phyloP scores from a whole-genome alignment of 306 rosid species.

The Trichosanthes truncata region DNA sequence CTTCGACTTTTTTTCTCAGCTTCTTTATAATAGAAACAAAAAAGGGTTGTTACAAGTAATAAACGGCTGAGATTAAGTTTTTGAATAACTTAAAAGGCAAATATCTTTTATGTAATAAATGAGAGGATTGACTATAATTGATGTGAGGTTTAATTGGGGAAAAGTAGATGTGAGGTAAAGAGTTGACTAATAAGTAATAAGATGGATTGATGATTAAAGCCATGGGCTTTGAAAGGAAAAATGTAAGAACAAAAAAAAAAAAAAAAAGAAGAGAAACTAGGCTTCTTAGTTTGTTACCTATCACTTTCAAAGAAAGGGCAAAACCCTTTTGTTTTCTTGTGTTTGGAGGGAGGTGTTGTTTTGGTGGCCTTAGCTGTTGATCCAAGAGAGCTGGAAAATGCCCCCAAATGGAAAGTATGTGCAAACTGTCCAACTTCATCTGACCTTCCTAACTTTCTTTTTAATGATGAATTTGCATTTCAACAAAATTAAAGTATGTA shows the following conservation, averaged over 20 bases:
- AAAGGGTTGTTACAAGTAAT: too few species aligned
- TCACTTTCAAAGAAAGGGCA: background rate
- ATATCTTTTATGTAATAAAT: background rate
- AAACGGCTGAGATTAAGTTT: background rate
- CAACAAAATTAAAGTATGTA: background rate
- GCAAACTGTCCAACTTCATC: background rate
- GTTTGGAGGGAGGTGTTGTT: background rate
- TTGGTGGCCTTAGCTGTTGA: background rate
- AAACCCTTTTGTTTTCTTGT: background rate
- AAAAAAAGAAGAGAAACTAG: background rate
- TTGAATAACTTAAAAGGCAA: background rate
- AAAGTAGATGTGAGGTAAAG: background rate
- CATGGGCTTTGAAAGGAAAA: background rate
- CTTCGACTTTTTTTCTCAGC: background rate
- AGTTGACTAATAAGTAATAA: background rate
- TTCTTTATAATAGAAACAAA: too few species aligned
- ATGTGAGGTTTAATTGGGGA: background rate
- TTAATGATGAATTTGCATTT: background rate
- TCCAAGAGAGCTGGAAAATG: background rate
- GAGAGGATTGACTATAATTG: background rate
- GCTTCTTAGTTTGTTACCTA: background rate
- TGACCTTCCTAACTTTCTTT: background rate
- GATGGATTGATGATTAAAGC: background rate
- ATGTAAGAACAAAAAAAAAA: background rate
- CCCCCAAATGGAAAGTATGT: background rate